These are phyloP conservation scores for Fusarium oligoseptatum DNA, from an alignment of 2,329 filamentous ascomycete genomes.

Conservation along the genomic window DNA sequence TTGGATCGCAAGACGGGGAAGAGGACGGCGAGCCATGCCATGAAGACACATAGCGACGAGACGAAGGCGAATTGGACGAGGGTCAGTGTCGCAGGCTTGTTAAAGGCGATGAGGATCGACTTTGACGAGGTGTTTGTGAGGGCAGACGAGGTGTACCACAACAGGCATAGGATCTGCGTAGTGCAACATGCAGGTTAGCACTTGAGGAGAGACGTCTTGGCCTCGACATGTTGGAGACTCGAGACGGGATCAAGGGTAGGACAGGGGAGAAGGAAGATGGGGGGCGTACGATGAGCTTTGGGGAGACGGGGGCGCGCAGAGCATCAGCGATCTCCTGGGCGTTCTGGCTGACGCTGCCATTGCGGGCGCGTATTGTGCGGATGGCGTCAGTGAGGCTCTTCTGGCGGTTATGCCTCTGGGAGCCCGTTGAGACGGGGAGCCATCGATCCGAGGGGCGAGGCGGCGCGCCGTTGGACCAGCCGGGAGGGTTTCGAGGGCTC, in stretches of 20 bases:
- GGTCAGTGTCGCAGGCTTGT: constrained; percentile 91
- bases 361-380: constrained; percentile 82
- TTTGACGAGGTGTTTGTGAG: constrained; percentile 98
- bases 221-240: constrained; percentile 16
- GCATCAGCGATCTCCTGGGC: constrained; percentile 94
- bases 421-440: constrained; percentile 46
- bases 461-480: constrained; percentile 47
- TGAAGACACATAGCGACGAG: constrained; percentile 84
- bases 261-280: background rate
- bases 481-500: constrained; percentile 46
- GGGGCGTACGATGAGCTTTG: constrained; percentile 81
- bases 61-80: constrained; percentile 95
- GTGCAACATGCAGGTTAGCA: constrained; percentile 47
- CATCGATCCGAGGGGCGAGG: constrained; percentile 48
- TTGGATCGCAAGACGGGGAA: constrained; percentile 78
- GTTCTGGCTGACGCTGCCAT: constrained; percentile 90
- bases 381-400: constrained; percentile 94
- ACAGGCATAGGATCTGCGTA: constrained; percentile 80
- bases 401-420: constrained; percentile 74
- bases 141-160: constrained; percentile 97
- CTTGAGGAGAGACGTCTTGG: constrained; percentile 6
- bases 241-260: constrained; percentile 11
- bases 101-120: constrained; percentile 91
- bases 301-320: constrained; percentile 89
- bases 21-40: constrained; percentile 79